These are phyloP conservation scores for Russula olivacea DNA, from an alignment of 768 basidiomycete genomes.

Conservation along the genomic window DNA sequence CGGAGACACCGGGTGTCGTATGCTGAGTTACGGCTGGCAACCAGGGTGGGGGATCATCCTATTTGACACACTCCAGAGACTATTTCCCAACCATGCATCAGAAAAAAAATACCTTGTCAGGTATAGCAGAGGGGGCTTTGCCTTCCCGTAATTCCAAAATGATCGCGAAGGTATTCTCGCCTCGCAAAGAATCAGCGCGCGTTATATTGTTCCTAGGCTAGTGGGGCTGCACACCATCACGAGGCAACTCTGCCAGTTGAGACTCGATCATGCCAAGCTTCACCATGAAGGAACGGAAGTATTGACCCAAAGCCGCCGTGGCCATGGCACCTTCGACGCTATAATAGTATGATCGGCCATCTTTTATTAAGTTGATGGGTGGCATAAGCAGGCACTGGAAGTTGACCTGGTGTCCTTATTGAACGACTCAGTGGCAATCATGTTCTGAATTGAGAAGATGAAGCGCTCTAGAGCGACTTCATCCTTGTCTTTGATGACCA, in stretches of 20 bases:
- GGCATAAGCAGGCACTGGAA: conserved; percentile 1
- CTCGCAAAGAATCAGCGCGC: conserved; percentile 31
- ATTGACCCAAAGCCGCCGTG: conserved; percentile 54
- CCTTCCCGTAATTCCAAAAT: conserved; percentile 75
- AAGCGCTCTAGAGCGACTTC: conserved; percentile 84
- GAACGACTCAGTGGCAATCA: conserved; percentile 65
- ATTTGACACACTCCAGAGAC: neutral
- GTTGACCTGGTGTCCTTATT: conserved; percentile 63
- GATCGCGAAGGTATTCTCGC: conserved; percentile 74
- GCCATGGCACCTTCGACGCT: conserved; percentile 73
- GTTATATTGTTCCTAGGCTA: neutral
- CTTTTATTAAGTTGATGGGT: neutral
- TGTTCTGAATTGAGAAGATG: conserved; percentile 78
- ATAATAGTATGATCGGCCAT: neutral
- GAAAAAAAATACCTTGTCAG: conserved; percentile 37
- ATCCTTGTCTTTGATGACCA: conserved; percentile 79
- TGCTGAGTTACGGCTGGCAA: conserved; percentile 65
- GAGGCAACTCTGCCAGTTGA: conserved; percentile 54
- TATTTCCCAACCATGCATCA: conserved; percentile 17
- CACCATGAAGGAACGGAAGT: conserved; percentile 77
- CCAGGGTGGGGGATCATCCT: conserved; percentile 70
- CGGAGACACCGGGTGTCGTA: conserved; percentile 60
- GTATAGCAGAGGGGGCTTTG: conserved; percentile 46
- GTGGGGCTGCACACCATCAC: conserved; percentile 41
- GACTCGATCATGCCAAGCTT: conserved; percentile 76